A percentile compares a stretch with the other conserved stretches of the same genome.
Evolutionary conservation across 2,329 filamentous ascomycete species (phyloP).

Genomic region (Botrytis paeoniae): DNA sequence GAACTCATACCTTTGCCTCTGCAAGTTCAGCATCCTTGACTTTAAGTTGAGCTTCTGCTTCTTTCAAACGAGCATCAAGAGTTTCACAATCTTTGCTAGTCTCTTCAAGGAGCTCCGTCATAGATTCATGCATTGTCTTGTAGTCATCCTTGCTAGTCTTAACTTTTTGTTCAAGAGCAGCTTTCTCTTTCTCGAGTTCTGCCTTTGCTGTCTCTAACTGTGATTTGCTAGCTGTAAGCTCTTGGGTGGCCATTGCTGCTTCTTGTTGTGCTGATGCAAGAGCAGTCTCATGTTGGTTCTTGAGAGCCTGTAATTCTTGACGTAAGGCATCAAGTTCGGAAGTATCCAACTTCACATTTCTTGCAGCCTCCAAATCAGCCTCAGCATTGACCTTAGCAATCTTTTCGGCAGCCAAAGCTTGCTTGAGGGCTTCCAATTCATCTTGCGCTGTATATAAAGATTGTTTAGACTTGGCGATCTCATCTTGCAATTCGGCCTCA

Average conservation of each 20-base stretch:
- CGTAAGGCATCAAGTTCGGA: conserved; percentile 51
- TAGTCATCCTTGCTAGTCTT: conserved; percentile 53
- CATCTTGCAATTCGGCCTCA: conserved; percentile 43
- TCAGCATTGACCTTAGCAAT: conserved; percentile 43
- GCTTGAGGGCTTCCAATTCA: conserved; percentile 33
- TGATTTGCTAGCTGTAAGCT: conserved; percentile 40
- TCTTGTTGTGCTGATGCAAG: conserved; percentile 39
- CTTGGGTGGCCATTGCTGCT: conserved; percentile 39
- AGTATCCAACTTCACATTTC: conserved; percentile 55
- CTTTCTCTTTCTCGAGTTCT: conserved; percentile 52
- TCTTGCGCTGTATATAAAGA: conserved; percentile 27
- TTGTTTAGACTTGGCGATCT: conserved; percentile 47
- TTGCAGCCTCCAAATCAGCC: conserved; percentile 58
- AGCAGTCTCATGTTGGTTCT: conserved; percentile 47
- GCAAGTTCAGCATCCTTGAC: conserved; percentile 63
- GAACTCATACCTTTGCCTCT: conserved; percentile 52
- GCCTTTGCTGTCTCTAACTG: conserved; percentile 47
- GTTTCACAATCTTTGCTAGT: conserved; percentile 41
- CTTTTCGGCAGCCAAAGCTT: conserved; percentile 42
- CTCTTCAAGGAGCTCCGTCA: conserved; percentile 59
- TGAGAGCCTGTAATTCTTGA: conserved; percentile 48
- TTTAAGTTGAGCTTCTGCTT: conserved; percentile 36
- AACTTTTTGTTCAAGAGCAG: conserved; percentile 49
- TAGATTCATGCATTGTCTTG: conserved; percentile 60
- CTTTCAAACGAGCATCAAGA: conserved; percentile 44